Base-by-base conservation (phyloP, 441 rosid species). In the Arabidopsis hybrid region DNA sequence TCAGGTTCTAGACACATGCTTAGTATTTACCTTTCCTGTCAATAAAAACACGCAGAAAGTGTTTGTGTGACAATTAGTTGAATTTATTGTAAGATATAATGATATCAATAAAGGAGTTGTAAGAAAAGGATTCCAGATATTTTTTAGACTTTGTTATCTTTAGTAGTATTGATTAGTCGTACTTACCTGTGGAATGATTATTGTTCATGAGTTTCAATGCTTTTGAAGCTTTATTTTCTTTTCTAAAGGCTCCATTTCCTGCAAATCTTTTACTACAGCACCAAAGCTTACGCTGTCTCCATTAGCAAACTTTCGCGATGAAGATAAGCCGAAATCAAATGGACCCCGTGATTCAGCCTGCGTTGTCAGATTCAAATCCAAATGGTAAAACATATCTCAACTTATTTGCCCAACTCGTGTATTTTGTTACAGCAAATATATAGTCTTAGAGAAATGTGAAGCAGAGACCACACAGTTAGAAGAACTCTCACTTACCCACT, bases 261-360 rank as follows among this genome's bases (percentile, higher is more conserved):
- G 49, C 61, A 76, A 42, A 40, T 49, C 47, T 39, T 64, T 57
- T 7, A 70, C 49, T 21, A 65, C 34, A 57, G 66, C 78, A 63
- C 82, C 65, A 13, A 76, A 40, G 87, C 83, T 78, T 53, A 79
- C 46, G 58, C 80, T 82, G 65, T 88, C 89, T 70, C 85, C 83
- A 6, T 56, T 72, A 16, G 26, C 66, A 49, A 85, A 75, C 82
- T 86, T 87, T 75, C 78, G 82, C 0, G 91, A 84, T 56, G 89
- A 86, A 18, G 97, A 83, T n/a, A 84, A 67, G 66, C 91, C 95
- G 9, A 92, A 87, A 80, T 92, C 99, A 53, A 92, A 95, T 2
- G 97, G 92, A 78, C 97, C 97, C 59, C 84, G 74, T 65, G 97
- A 83, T 5, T 95, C 99, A 0, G 86, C 88, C 97, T 92, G 89